Percentiles rank a stretch among this genome's conserved stretches.
Conservation (phyloP, 2,329 filamentous ascomycete species). For the Microdochium nivale region DNA sequence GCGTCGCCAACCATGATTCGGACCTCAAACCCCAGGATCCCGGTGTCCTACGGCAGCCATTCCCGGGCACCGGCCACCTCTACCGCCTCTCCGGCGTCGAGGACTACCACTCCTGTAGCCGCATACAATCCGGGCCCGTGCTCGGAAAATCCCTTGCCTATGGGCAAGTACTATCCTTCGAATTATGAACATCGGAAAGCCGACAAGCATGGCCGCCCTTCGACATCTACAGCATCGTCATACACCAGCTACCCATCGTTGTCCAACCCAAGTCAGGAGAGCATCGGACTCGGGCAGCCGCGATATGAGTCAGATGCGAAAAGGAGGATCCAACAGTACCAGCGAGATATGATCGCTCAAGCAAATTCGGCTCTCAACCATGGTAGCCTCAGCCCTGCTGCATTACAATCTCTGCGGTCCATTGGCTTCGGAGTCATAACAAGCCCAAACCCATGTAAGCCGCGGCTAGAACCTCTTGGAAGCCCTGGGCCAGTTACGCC, state of each 20-base stretch:
- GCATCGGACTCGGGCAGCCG: constrained; percentile 15
- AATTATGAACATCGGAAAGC: constrained; percentile 43
- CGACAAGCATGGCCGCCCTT: constrained; percentile 11
- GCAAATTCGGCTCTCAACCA: constrained; percentile 35
- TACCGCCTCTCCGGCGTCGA: constrained; percentile 16
- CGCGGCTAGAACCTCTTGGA: constrained; percentile 42
- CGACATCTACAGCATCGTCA: constrained; percentile 14
- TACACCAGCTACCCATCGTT: constrained; percentile 26
- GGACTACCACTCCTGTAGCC: constrained; percentile 33
- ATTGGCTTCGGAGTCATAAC: constrained; percentile 26
- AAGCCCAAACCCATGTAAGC: constrained; percentile 29
- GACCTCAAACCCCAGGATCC: not conserved
- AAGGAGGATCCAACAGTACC: constrained; percentile 46
- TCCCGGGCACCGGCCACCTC: constrained; percentile 11
- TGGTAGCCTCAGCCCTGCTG: constrained; percentile 19
- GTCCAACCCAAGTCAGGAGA: constrained; percentile 19
- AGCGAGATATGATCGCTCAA: constrained; percentile 53
- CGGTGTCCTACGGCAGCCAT: constrained; percentile 7
- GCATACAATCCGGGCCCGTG: constrained; percentile 43
- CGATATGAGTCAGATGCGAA: constrained; percentile 38
- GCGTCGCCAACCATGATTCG: constrained; percentile 1
- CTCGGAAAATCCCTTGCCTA: constrained; percentile 37
- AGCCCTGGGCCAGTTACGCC: constrained; percentile 55
- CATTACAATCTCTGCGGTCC: constrained; percentile 26
- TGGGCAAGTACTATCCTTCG: constrained; percentile 56